Base-by-base conservation (phyloP, 352 stramenopile genomes). In the Globisporangium mamillatum region DNA sequence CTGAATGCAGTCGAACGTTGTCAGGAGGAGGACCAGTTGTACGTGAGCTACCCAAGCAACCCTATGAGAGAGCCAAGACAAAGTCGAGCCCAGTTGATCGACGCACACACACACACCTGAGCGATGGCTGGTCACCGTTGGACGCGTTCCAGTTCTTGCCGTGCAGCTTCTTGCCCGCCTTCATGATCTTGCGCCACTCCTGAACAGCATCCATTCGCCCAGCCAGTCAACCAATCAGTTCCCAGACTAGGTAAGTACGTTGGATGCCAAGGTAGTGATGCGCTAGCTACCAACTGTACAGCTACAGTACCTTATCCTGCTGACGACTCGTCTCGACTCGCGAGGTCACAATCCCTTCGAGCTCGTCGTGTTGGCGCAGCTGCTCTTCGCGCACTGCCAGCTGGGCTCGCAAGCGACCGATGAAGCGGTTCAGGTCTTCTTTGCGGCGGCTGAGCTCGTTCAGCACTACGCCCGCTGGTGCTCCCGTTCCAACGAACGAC, bases 101-200 rank as follows among this genome's bases (percentile, higher is more conserved):
- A 27, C 25, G 25, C 25, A 27, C 25, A 27, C 25, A 27, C 25
- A n/a, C 9, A 54, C 46, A 86, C 76, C 71, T 74, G 8, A 90
- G 77, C 50, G 80, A 83, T 8, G 71, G 69, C 8, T 80, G 73
- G 4, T 87, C 78, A 0, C 73, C 72, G 7, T 73, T 67, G 1
- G 76, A 67, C 1, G 71, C 57, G 38, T 73, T 76, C 83, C 83
- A 92, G 20, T 84, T 84, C 18, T 90, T 78, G 7, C 83, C 82
- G 54, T 93, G 81, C 0, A 93, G 24, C 60, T 84, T 86, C 20
- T 77, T 76, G 4, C 85, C 85, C 0, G 79, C 79, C 60, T 80
- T 81, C 80, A 93, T 91, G 65, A 92, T 75, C 63, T 75, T 74
- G 20, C 72, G 63, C 85, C 85, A 93, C 71, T 92, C 80, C 79